Conservation (phyloP, 495 filamentous ascomycete genomes). For the Polyplosphaeria fusca region DNA sequence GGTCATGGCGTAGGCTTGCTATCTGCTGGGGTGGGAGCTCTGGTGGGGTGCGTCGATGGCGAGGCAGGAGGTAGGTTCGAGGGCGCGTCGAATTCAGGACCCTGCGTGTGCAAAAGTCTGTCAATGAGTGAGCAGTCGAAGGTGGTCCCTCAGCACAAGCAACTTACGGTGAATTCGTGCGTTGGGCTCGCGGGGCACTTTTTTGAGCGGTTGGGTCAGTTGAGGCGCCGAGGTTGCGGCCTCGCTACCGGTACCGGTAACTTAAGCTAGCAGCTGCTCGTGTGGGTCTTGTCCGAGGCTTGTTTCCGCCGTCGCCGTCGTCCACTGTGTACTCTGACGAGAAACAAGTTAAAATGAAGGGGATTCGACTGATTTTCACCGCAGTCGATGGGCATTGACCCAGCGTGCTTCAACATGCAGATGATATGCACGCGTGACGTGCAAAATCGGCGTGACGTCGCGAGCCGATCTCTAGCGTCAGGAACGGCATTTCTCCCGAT, state of each 20-base stretch:
- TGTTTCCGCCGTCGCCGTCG: neutral
- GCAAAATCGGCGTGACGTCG: conserved; percentile 12
- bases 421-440: conserved; percentile 11
- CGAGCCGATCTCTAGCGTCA: too few species aligned
- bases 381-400: neutral
- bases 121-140: neutral
- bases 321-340: neutral
- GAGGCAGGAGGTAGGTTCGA: neutral
- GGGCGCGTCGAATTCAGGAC: neutral
- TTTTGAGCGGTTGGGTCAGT: conserved; percentile 4
- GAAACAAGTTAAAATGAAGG: neutral
- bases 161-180: neutral
- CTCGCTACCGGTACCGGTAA: neutral
- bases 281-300: neutral
- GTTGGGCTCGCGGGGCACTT: conserved; percentile 1
- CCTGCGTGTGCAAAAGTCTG: neutral
- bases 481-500: too few species aligned
- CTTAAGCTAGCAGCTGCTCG: neutral
- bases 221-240: conserved; percentile 8
- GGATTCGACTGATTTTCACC: neutral
- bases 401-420: neutral
- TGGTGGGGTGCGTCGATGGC: neutral
- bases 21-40: neutral
- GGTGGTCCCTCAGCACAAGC: neutral
- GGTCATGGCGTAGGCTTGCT: conserved; percentile 10